phyloP scores from a whole-genome alignment of 345 rosid genomes.

The Populus davidiana region DNA sequence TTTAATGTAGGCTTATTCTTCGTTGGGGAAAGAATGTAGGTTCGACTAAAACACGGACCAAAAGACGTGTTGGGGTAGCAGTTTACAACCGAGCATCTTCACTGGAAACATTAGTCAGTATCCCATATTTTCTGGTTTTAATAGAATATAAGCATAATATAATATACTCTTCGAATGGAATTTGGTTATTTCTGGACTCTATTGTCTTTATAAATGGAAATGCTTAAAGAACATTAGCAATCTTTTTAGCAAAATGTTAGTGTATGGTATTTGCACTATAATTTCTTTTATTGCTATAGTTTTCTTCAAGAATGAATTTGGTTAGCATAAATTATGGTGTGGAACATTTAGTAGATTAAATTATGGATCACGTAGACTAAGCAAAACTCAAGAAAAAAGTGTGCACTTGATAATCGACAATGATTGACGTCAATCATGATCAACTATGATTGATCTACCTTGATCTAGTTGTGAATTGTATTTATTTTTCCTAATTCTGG shows the following conservation, averaged over 20 bases:
- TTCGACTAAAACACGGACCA: slow-evolving; percentile 52
- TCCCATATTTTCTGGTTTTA: slow-evolving; percentile 7
- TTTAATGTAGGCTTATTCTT: slow-evolving; percentile 45
- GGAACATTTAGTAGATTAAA: too few relatives aligned
- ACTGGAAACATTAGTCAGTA: slow-evolving; percentile 58
- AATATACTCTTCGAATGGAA: not conserved
- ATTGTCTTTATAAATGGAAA: not conserved
- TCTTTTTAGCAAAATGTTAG: not conserved
- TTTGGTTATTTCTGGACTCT: not conserved
- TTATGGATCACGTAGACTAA: too few relatives aligned
- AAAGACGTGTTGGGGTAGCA: slow-evolving; percentile 54
- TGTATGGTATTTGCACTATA: not conserved
- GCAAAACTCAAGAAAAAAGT: too few relatives aligned
- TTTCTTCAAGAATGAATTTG: too few relatives aligned
- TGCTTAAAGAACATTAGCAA: not conserved
- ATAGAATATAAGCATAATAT: not conserved
- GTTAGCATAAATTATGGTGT: too few relatives aligned
- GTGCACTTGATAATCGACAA: too few relatives aligned
- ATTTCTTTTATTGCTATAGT: too few relatives aligned
- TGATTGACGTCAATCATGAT: too few relatives aligned
- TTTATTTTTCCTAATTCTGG: too few relatives aligned
- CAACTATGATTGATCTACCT: too few relatives aligned
- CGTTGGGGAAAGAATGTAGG: slow-evolving; percentile 65
- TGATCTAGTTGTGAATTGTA: too few relatives aligned
- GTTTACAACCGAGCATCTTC: slow-evolving; percentile 72